Percentiles rank a stretch among this genome's conserved stretches.
phyloP scores from a whole-genome alignment of 1,139 yeast genomes.

The Lodderomyces parapsilosis region DNA sequence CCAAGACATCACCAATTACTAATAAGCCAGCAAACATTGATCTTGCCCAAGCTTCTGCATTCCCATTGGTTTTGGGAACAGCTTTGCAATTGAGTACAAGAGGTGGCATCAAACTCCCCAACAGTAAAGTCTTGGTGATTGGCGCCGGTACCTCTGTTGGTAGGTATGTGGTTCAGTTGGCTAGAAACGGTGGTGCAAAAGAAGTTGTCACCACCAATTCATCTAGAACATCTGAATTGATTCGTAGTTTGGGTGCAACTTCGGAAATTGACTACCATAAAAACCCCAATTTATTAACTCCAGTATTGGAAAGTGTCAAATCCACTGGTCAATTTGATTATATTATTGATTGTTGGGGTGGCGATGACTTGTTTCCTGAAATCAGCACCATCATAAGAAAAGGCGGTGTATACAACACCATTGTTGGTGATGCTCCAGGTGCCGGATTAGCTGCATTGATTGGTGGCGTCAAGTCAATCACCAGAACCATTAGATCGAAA shows the following conservation, averaged over 20 bases:
- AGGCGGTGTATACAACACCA: conserved; percentile 46
- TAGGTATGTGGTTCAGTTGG: conserved; percentile 54
- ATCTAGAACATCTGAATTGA: conserved; percentile 32
- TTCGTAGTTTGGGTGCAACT: conserved; percentile 52
- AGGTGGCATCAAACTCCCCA: conserved; percentile 15
- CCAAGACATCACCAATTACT: conserved; percentile 38
- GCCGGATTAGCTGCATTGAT: conserved; percentile 6
- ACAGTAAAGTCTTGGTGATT: conserved; percentile 49
- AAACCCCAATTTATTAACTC: conserved; percentile 19
- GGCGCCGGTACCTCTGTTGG: conserved; percentile 84
- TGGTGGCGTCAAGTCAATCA: neutral
- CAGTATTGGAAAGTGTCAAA: conserved; percentile 25
- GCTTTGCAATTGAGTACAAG: conserved; percentile 43
- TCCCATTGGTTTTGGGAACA: conserved; percentile 58
- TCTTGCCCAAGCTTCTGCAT: conserved; percentile 56
- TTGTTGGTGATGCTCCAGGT: conserved; percentile 37
- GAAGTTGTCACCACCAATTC: conserved; percentile 47
- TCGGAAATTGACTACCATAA: conserved; percentile 49
- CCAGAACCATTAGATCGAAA: conserved; percentile 6
- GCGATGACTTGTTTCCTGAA: conserved; percentile 21
- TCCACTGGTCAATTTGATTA: conserved; percentile 27
- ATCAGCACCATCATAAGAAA: conserved; percentile 29
- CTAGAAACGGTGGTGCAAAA: conserved; percentile 46
- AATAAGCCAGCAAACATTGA: conserved; percentile 49
- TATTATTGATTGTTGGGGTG: conserved; percentile 32